Conservation (phyloP, 2,329 filamentous ascomycete genomes). For the Trichoderma harzianum region DNA sequence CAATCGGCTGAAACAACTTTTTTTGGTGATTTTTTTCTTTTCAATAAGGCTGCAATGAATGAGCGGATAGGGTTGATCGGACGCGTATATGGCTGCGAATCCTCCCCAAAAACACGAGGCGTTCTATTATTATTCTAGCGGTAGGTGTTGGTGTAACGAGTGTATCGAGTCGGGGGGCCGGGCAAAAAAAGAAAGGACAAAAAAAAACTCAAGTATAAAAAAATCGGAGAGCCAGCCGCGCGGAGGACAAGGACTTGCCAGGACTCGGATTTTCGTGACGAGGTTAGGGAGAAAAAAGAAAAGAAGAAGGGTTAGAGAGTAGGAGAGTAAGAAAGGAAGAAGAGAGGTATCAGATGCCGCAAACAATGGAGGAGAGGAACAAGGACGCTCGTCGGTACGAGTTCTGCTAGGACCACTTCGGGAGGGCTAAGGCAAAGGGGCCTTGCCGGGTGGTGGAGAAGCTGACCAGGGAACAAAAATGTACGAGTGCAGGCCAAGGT, state of each 20-base stretch:
- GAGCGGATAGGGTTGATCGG: constrained; percentile 9
- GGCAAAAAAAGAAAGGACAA: neutral
- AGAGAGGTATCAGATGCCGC: neutral
- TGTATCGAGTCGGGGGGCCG: constrained; percentile 1
- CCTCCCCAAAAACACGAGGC: constrained; percentile 9
- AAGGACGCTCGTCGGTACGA: neutral
- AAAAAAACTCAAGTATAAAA: constrained; percentile 5
- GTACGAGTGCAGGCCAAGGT: neutral
- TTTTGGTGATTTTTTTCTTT: constrained; percentile 3
- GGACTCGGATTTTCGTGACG: constrained; percentile 11
- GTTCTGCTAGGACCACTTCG: constrained; percentile 4
- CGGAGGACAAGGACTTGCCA: constrained; percentile 18
- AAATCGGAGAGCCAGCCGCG: constrained; percentile 18
- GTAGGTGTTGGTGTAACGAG: constrained; percentile 12
- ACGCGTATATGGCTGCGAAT: constrained; percentile 11
- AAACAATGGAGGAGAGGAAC: constrained; percentile 2
- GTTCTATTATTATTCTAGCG: constrained; percentile 17
- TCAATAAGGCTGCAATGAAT: neutral
- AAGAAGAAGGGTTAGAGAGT: neutral
- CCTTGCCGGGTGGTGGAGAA: constrained; percentile 4
- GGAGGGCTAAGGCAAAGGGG: constrained; percentile 6
- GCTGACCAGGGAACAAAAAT: neutral
- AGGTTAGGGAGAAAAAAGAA: neutral
- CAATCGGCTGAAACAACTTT: neutral
- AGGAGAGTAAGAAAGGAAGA: neutral